Percentiles rank a stretch among this genome's conserved stretches.
Conservation (phyloP, 441 rosid genomes). For the Mallotus japonicus region DNA sequence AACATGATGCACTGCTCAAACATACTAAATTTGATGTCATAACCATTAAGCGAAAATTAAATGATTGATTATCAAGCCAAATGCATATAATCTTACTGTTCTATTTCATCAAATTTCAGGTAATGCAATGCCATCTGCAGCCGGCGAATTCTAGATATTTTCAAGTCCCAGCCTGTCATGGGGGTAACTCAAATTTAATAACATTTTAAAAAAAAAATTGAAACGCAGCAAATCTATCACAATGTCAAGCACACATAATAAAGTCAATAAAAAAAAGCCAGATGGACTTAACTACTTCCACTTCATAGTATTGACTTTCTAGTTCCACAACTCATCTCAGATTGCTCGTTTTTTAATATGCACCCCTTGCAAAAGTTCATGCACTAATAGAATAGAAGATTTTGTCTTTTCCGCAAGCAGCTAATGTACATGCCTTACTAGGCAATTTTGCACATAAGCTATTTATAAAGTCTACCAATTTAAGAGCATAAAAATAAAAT, state of each 20-base stretch:
- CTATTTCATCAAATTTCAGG: constrained; percentile 83
- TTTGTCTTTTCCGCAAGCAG: neutral
- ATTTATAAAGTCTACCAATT: neutral
- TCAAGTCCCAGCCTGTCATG: constrained; percentile 84
- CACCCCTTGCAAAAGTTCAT: neutral
- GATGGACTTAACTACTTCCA: neutral
- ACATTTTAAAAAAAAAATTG: constrained; percentile 18
- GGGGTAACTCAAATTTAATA: constrained; percentile 27
- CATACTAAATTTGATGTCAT: neutral
- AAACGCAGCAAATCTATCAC: constrained; percentile 12
- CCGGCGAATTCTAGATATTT: constrained; percentile 70
- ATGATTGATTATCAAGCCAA: neutral
- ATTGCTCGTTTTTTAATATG: neutral
- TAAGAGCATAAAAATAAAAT: neutral
- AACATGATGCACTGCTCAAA: neutral
- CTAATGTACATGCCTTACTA: neutral
- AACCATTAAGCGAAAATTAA: neutral
- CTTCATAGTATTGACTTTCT: neutral
- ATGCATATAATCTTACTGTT: constrained; percentile 56
- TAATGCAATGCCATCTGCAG: constrained; percentile 81
- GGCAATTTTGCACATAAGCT: neutral
- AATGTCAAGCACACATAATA: constrained; percentile 1
- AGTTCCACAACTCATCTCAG: neutral
- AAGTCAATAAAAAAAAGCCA: neutral
- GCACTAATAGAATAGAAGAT: too few relatives aligned